Base-by-base conservation (phyloP, 345 rosid species). In the Hypericum perforatum region DNA sequence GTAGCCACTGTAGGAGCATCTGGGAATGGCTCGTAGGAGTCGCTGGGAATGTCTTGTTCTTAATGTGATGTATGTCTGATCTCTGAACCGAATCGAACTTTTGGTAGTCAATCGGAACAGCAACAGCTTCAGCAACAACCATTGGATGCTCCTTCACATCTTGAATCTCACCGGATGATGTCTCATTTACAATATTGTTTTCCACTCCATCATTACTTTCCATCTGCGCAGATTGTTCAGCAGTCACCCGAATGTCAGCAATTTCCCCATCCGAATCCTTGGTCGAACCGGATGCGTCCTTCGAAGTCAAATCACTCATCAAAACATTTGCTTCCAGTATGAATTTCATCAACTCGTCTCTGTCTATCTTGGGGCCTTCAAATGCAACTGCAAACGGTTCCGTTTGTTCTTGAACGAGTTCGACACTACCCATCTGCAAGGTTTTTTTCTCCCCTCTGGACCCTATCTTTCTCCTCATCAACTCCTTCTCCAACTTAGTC, bases 401-500 rank as follows among this genome's bases (percentile, higher is more conserved):
- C 16, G 13, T 8, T 60, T 61, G 47, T 57, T 72, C 76, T 41
- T 55, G 74, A 54, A 78, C 62, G 71, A 90, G 74, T 67, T 82
- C 91, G 42, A 82, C 69, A 11, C 54, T 13, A 63, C 66, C 80
- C 66, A 73, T 76, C 77, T 67, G 72, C 52, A 54, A 48, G 16
- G 39, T 51, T 65, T 82, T 83, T 59, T 71, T 80, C 68, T 74
- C 77, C 68, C 74, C 71, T 60, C 94, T 72, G 16, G 79, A 67
- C 58, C 77, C 78, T 54, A 78, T 73, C 84, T 86, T 86, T 60
- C 95, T 82, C 79, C 79, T 73, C 86, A 86, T 68, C 95, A 86
- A 84, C 67, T 84, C 86, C 76, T 90, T 86, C 75, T 89, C 97
- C 72, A 77, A 15, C 38, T 63, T 72, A 2, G 92, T 79, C 32